These are phyloP conservation scores for Heliamphora pulchella DNA, from an alignment of 179 eudicot genomes.

Conservation along the genomic window DNA sequence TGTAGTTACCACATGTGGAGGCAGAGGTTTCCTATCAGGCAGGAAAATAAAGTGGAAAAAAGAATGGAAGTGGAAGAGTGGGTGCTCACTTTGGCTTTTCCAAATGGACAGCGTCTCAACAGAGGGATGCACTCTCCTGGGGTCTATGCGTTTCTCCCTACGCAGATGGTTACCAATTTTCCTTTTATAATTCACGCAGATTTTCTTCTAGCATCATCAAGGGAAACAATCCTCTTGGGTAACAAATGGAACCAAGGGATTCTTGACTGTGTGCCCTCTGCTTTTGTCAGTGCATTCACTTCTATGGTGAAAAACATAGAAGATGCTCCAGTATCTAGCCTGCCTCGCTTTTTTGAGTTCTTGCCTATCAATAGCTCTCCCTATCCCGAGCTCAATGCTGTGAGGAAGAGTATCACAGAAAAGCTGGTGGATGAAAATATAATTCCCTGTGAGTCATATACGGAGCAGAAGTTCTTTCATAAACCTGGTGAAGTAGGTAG, in stretches of 20 bases:
- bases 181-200: conserved; percentile 73
- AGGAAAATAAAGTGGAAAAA: conserved; percentile 41
- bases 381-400: conserved; percentile 35
- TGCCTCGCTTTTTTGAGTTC: conserved; percentile 44
- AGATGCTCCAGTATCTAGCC: conserved; percentile 39
- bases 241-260: conserved; percentile 65
- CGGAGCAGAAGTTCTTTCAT: conserved; percentile 40
- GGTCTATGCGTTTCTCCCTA: conserved; percentile 66
- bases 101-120: conserved; percentile 46
- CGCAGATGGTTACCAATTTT: conserved; percentile 60
- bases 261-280: conserved; percentile 54
- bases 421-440: conserved; percentile 38
- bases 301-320: conserved; percentile 37
- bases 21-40: conserved; percentile 58
- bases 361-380: conserved; percentile 38
- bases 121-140: conserved; percentile 51
- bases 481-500: conserved; percentile 58
- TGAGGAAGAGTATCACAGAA: conserved; percentile 37
- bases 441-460: conserved; percentile 45
- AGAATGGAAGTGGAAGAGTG: conserved; percentile 62
- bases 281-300: conserved; percentile 54
- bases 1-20: conserved; percentile 72
- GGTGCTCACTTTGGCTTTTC: conserved; percentile 63
- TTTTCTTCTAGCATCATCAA: conserved; percentile 67
- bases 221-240: conserved; percentile 67